Evolutionary conservation across 176 grass and related monocot genomes (phyloP), one percentile per base, ranked within the genome.

Genomic region (Coix lacrymajobi): DNA sequence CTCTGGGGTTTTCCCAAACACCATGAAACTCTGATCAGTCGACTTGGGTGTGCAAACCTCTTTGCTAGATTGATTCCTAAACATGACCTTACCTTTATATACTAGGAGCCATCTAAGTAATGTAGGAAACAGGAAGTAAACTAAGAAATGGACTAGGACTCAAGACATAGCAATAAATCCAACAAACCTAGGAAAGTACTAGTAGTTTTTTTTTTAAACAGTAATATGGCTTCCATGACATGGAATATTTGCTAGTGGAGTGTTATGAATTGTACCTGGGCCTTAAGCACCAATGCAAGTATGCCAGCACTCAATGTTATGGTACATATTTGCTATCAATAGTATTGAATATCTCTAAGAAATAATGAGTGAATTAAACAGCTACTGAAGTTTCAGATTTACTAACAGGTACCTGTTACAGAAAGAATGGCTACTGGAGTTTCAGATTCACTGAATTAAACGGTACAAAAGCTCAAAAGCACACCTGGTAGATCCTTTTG

Each of bases 401-500:
- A 67, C 52, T 41, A 68, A n/a, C 7, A 83, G 68, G 86, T 41
- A 69, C n/a, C 6, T 40, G 20, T 22, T 75, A 28, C 25, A 25
- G 62, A 31, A 54, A 66, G 29, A 44, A 6, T 12, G 11, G 29
- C 17, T 39, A 24, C 22, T 31, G n/a, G 51, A 77, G 26, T 75
- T 73, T 31, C 69, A 73, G 22, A 38, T 82, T 43, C 20, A 75
- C 52, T 41, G 45, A 36, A 69, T 49, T 20, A 58, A 85, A 37
- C 39, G 72, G 62, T 10, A 87, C 57, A 75, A 30, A 56, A 62
- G 26, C 24, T 58, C 24, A 62, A 62, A 62, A 78, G 14, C 12
- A 13, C 20, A 99, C 87, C 96, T 82, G 95, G 85, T 44, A 99
- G 82, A 90, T 94, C 90, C 51, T 90, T 94, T 71, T 94, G 83